phyloP scores from a whole-genome alignment of 371 early-diverging fungal genomes.

The Astathelohania contejeani region DNA sequence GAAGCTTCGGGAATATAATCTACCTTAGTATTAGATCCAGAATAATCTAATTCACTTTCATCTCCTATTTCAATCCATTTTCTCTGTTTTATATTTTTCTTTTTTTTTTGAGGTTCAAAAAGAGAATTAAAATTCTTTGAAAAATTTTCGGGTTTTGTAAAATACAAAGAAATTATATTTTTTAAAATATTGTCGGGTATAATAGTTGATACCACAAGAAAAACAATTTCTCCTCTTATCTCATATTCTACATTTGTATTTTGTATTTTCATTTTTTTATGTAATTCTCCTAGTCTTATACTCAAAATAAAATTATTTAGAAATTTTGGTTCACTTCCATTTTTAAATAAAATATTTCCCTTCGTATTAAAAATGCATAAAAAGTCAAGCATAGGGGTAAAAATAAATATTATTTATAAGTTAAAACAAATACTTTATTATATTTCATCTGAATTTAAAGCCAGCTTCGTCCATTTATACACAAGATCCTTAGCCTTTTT shows the following conservation, averaged over 20 bases:
- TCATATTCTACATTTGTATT: slow-evolving; percentile 29
- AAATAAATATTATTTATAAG: no score
- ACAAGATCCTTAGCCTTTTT: slow-evolving; percentile 38
- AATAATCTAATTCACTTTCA: slow-evolving; percentile 13
- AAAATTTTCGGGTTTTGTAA: background rate
- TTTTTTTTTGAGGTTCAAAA: slow-evolving; percentile 4
- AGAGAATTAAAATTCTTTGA: no score
- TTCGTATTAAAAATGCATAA: slow-evolving; percentile 34
- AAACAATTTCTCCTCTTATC: slow-evolving; percentile 29
- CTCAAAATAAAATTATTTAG: slow-evolving; percentile 20
- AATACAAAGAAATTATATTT: background rate
- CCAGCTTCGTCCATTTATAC: slow-evolving; percentile 46
- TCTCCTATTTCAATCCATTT: slow-evolving; percentile 15
- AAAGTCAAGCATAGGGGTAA: slow-evolving; percentile 12
- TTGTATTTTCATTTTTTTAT: slow-evolving; percentile 12
- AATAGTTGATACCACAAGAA: slow-evolving; percentile 13
- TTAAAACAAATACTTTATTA: no score
- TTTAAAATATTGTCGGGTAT: background rate
- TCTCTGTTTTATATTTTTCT: slow-evolving; percentile 8
- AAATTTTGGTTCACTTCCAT: slow-evolving; percentile 23
- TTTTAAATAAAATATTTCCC: slow-evolving; percentile 25
- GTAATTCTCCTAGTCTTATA: slow-evolving; percentile 7
- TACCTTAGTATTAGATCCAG: background rate
- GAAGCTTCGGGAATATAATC: slow-evolving; percentile 6
- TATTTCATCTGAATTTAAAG: no score